Percentiles rank a stretch among this genome's conserved stretches.
These are phyloP conservation scores for Asterella californica DNA, from an alignment of 225 moss, liverwort and hornwort species.

Conservation along the genomic window DNA sequence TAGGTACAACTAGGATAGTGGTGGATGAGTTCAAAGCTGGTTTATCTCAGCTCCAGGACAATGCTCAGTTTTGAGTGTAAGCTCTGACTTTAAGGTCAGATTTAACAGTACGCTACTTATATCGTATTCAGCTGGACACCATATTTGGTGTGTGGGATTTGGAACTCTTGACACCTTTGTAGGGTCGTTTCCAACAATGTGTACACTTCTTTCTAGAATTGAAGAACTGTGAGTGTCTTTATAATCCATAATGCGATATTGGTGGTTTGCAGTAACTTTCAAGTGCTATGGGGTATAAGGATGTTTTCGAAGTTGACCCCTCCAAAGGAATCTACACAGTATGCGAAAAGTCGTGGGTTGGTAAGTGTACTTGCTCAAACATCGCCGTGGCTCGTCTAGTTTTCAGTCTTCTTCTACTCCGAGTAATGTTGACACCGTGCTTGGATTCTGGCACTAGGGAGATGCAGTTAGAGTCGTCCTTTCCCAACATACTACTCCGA, in stretches of 20 bases:
- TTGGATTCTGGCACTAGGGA: not conserved
- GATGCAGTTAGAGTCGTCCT: no score
- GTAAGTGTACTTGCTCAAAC: constrained; percentile 36
- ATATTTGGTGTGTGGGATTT: not conserved
- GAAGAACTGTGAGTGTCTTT: not conserved
- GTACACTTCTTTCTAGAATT: not conserved
- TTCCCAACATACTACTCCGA: no score
- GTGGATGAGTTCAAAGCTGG: not conserved
- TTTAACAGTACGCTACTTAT: not conserved
- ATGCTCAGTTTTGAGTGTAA: not conserved
- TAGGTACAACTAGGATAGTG: not conserved
- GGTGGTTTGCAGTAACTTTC: constrained; percentile 10
- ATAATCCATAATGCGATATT: not conserved
- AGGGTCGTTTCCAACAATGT: not conserved
- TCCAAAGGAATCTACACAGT: constrained; percentile 69
- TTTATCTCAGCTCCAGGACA: not conserved
- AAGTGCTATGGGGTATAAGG: constrained; percentile 42
- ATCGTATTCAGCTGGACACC: not conserved
- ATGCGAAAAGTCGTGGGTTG: constrained; percentile 72
- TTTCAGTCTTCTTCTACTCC: not conserved
- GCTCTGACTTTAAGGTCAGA: not conserved
- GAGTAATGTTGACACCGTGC: not conserved
- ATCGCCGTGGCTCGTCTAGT: not conserved
- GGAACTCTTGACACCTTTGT: not conserved
- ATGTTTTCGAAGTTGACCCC: constrained; percentile 58